These are phyloP conservation scores for Ogataea chonburiensis DNA, from an alignment of 805 yeast species.

Conservation along the genomic window DNA sequence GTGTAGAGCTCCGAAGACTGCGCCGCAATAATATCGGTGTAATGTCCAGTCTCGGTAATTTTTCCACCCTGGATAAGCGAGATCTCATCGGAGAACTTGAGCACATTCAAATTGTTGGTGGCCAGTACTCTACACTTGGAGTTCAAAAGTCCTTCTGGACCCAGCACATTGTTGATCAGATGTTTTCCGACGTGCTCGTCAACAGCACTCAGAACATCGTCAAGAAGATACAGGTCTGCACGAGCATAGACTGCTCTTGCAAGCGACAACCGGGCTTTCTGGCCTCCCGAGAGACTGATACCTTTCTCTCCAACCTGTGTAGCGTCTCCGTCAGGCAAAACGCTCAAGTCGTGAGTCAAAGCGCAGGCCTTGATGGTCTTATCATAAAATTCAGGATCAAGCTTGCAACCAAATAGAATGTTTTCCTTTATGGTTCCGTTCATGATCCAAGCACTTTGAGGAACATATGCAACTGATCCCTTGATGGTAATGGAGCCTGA, in stretches of 20 bases:
- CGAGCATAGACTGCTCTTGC: constrained; percentile 94
- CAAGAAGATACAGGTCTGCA: constrained; percentile 83
- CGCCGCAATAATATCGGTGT: constrained; percentile 42
- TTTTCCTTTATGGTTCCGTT: constrained; percentile 88
- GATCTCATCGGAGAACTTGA: constrained; percentile 70
- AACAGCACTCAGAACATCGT: constrained; percentile 91
- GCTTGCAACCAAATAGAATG: constrained; percentile 80
- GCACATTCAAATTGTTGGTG: constrained; percentile 81
- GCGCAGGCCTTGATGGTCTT: constrained; percentile 86
- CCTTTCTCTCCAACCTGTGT: constrained; percentile 97
- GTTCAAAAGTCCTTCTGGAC: constrained; percentile 73
- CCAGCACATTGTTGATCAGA: constrained; percentile 76
- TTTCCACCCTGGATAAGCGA: constrained; percentile 69
- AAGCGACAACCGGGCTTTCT: constrained; percentile 86
- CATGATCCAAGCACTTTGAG: constrained; percentile 95
- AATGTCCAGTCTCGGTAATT: constrained; percentile 64
- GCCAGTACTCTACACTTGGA: constrained; percentile 77
- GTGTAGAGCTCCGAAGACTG: constrained; percentile 48
- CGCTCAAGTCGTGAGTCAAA: constrained; percentile 66
- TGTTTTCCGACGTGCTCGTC: constrained; percentile 94
- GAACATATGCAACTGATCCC: constrained; percentile 84
- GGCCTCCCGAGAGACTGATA: constrained; percentile 92
- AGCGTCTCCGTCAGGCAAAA: constrained; percentile 78
- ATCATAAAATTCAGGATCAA: constrained; percentile 75
- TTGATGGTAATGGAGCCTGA: constrained; percentile 69